phyloP scores from a whole-genome alignment of 1,284 basidiomycete species.

The Sanghuangporus weigelae region DNA sequence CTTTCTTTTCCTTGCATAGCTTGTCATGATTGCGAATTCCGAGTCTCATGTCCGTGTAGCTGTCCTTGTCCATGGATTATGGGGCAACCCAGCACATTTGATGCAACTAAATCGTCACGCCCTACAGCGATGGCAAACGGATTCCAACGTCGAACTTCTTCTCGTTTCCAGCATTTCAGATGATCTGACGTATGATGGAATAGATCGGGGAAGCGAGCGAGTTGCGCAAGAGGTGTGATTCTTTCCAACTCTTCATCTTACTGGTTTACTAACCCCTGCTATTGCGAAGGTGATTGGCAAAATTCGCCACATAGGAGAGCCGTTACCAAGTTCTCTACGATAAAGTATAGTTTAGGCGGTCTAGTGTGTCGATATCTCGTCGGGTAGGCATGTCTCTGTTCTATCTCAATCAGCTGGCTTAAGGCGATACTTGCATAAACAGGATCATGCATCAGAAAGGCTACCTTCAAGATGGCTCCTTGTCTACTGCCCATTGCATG shows the following conservation, averaged over 20 bases:
- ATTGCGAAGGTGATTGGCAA: conserved; percentile 43
- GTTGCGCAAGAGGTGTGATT: conserved; percentile 57
- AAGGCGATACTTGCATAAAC: too few species aligned
- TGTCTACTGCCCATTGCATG: conserved; percentile 35
- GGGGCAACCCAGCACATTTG: conserved; percentile 65
- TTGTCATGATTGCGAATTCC: not conserved
- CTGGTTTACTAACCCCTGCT: not conserved
- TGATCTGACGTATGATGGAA: conserved; percentile 55
- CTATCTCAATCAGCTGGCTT: not conserved
- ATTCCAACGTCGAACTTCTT: conserved; percentile 30
- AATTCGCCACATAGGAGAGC: conserved; percentile 45
- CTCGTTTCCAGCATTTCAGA: conserved; percentile 41
- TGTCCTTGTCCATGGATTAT: conserved; percentile 80
- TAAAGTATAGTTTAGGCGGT: conserved; percentile 80
- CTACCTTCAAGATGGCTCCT: too few species aligned
- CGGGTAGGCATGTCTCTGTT: conserved; percentile 40
- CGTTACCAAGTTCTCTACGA: conserved; percentile 64
- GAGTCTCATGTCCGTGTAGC: conserved; percentile 42
- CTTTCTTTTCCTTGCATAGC: too few species aligned
- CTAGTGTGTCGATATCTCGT: conserved; percentile 74
- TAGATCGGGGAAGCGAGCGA: conserved; percentile 60
- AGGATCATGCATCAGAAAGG: too few species aligned
- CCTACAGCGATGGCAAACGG: conserved; percentile 30
- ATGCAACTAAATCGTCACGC: conserved; percentile 40
- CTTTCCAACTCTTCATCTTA: not conserved